Base-by-base conservation (phyloP, 768 basidiomycete genomes). In the Macrolepiota fuliginosa region DNA sequence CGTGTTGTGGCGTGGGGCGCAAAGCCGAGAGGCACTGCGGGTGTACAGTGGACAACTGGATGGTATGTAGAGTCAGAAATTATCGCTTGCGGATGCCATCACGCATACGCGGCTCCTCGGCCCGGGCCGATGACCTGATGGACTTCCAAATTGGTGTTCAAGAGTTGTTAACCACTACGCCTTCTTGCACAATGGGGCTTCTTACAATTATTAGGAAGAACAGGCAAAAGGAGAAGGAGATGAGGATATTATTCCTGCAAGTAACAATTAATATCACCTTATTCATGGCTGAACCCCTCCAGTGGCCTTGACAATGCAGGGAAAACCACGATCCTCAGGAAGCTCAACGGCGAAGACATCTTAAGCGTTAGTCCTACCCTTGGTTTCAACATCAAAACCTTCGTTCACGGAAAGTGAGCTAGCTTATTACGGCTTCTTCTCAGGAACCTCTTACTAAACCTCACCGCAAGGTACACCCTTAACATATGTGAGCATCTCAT, bases 301-400 rank as follows among this genome's bases (percentile, higher is more conserved):
- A 98, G 96, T 47, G 96, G 97, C 9, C 86, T 99, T 15, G 97
- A 98, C 73, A 98, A 99, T 71, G 97, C 96, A 1, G 97, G 97
- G 56, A 98, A 99, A 80, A 98, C 97, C 1, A 99, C 96, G 1
- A 97, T 98, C 66, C 75, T 98, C 62, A 98, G 98, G 79, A 93
- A 92, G 73, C 81, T 98, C 64, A 96, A 92, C 64, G 90, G 88
- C 22, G 96, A 98, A 75, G 92, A 96, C 74, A 94, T 96, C 66
- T 81, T 81, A 68, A 83, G 81, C 55, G 87, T 98, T 58, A 93
- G 90, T 69, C 97, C 97, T 1, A 98, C 97, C 10, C 79, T 99
- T 13, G 97, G 97, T 11, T 99, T 99, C 82, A 97, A 98, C 73
- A 99, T 98, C 81, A 96, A 96, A 81, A 97, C 96, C 5, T 94